Conservation (phyloP, 228 moss, liverwort and hornwort species). For the Sphagnum magellanicum region DNA sequence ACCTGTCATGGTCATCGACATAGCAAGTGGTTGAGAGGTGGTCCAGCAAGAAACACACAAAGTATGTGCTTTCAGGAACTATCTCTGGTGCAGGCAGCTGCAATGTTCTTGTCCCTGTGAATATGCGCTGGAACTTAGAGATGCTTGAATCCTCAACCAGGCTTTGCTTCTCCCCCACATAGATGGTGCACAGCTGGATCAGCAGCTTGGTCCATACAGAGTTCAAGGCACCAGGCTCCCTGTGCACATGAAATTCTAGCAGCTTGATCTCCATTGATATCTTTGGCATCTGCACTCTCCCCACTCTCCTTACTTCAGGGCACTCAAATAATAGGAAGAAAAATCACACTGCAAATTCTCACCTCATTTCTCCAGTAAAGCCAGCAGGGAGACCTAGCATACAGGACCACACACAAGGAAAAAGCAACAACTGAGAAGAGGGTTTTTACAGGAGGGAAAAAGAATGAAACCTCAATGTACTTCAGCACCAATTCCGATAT, state of each 20-base stretch:
- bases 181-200: constrained; percentile 52
- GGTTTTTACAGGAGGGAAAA: no score
- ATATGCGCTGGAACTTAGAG: constrained; percentile 43
- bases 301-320: no score
- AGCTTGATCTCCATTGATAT: constrained; percentile 76
- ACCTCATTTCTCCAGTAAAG: no score
- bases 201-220: constrained; percentile 55
- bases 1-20: constrained; percentile 58
- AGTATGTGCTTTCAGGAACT: constrained; percentile 34
- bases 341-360: no score
- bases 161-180: constrained; percentile 50
- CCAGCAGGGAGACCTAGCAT: no score
- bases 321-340: no score
- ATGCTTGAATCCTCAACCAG: constrained; percentile 42
- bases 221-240: constrained; percentile 52
- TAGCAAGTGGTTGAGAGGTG: constrained; percentile 51
- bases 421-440: no score
- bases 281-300: constrained; percentile 48
- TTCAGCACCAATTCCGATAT: constrained; percentile 61
- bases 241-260: constrained; percentile 70
- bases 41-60: constrained; percentile 54
- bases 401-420: no score
- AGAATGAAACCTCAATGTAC: constrained; percentile 35
- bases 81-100: constrained; percentile 21
- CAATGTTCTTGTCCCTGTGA: constrained; percentile 41